Base-by-base conservation (phyloP, 768 basidiomycete genomes). In the Peribolospora kevripleyi region DNA sequence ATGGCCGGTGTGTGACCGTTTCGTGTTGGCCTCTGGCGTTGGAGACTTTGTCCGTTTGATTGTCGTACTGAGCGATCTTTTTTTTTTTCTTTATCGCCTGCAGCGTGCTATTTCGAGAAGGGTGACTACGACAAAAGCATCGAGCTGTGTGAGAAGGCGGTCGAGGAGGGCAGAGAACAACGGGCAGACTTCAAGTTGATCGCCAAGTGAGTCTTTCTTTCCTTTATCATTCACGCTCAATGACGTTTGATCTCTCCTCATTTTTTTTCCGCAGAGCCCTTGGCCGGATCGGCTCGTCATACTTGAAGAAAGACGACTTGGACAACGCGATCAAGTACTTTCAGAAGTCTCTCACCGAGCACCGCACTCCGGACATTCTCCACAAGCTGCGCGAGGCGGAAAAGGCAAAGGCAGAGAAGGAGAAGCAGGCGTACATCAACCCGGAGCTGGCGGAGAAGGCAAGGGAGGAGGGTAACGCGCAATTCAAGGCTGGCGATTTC, bases 121-220 rank as follows among this genome's bases (percentile, higher is more conserved):
- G 85, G 81, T 7, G 80, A 97, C 42, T 95, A 80, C 63, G 82
- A 86, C 69, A 81, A 84, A 66, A 77, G 78, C 55, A 90, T 98
- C 62, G 82, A 88, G 66, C 77, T 78, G 0, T 90, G 86, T 66
- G 80, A 93, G 64, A 90, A 86, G 69, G 91, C 93, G n/a, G 82
- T 86, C 48, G 93, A 97, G 9, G 84, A 95, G 65, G 93, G 87
- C 41, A 81, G 90, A 51, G 65, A 88, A 76, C 65, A 88, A 46
- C 80, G 87, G 51, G 84, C 82, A 4, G 91, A 98, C 70, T 97
- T 78, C 75, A 97, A 93, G 70, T 74, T 93, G 57, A 71, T 93
- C 57, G 91, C 91, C 41, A 97, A 97, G 68, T 68, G 52, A 40
- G 66, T 58, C 6, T 42, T 5, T 5, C 39, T 39, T 46, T 14